Conservation (phyloP, 495 filamentous ascomycete genomes). For the Sabuloglossum arenarium region DNA sequence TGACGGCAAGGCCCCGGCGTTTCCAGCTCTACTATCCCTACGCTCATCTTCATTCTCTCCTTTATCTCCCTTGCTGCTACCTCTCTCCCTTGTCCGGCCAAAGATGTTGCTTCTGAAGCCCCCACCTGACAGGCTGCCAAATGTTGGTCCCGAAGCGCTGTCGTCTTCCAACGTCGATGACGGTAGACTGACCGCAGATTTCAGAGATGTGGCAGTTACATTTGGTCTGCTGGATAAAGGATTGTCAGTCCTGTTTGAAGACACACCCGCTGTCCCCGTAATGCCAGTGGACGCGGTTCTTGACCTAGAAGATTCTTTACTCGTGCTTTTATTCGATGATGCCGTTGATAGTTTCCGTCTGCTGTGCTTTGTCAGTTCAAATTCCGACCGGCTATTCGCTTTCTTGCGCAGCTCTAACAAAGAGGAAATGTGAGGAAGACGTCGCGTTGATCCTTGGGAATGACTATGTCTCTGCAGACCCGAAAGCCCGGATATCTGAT, state of each 20-base stretch:
- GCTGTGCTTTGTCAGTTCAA: not conserved
- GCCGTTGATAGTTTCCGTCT: not conserved
- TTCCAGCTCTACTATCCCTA: not conserved
- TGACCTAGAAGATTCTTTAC: not conserved
- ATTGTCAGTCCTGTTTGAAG: not conserved
- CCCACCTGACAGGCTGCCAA: not conserved
- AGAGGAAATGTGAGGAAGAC: not conserved
- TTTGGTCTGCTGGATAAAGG: not conserved
- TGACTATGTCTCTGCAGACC: not conserved
- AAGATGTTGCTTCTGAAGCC: slow-evolving; percentile 1
- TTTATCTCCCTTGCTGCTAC: not conserved
- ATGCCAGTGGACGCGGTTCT: not conserved
- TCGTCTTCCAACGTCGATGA: not conserved
- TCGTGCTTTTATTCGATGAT: not conserved
- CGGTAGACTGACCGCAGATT: not conserved
- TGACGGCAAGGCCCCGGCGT: not conserved
- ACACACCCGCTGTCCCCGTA: not conserved
- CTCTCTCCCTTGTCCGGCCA: not conserved
- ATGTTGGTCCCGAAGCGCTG: not conserved
- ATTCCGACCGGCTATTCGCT: not conserved
- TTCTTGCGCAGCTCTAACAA: not conserved
- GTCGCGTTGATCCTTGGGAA: not conserved
- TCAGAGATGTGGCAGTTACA: not conserved
- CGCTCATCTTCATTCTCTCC: not conserved
- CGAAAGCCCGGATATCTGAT: not conserved